phyloP scores from a whole-genome alignment of 2,329 filamentous ascomycete genomes.

The Nigrograna mackinnonii region DNA sequence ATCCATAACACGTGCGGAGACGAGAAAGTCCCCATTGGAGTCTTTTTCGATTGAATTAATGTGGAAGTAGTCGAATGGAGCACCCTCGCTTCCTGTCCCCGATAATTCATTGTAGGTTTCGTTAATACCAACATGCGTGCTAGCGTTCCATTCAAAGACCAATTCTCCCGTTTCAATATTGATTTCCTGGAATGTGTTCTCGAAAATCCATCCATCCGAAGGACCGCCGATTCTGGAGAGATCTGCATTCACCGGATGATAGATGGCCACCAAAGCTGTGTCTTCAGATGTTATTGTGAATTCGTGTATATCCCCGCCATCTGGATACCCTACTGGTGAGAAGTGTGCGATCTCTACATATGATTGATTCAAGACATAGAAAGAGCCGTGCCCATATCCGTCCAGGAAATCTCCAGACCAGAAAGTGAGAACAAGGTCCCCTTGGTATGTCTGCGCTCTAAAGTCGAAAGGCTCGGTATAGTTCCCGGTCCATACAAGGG shows the following conservation, averaged over 20 bases:
- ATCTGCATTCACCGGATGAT: constrained; percentile 43
- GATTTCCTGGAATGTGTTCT: constrained; percentile 50
- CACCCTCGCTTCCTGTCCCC: constrained; percentile 27
- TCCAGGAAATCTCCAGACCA: constrained; percentile 16
- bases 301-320: constrained; percentile 46
- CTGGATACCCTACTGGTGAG: constrained; percentile 11
- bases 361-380: constrained; percentile 18
- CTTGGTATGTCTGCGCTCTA: constrained; percentile 21
- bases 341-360: constrained; percentile 19
- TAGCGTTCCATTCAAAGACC: constrained; percentile 46
- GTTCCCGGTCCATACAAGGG: constrained; percentile 20
- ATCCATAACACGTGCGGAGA: constrained; percentile 21
- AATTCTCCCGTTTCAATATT: constrained; percentile 44
- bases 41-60: constrained; percentile 39
- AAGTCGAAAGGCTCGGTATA: constrained; percentile 24
- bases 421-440: constrained; percentile 22
- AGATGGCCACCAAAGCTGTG: constrained; percentile 48
- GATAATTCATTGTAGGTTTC: constrained; percentile 24
- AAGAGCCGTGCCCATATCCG: constrained; percentile 15
- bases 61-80: constrained; percentile 46
- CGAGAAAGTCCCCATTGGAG: constrained; percentile 19
- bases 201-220: constrained; percentile 45
- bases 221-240: constrained; percentile 40
- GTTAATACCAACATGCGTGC: constrained; percentile 34
- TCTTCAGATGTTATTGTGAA: constrained; percentile 47